A percentile compares a stretch with the other conserved stretches of the same genome.
Conservation (phyloP, 73 alveolate genomes). For the Tetrahymena thermophila region DNA sequence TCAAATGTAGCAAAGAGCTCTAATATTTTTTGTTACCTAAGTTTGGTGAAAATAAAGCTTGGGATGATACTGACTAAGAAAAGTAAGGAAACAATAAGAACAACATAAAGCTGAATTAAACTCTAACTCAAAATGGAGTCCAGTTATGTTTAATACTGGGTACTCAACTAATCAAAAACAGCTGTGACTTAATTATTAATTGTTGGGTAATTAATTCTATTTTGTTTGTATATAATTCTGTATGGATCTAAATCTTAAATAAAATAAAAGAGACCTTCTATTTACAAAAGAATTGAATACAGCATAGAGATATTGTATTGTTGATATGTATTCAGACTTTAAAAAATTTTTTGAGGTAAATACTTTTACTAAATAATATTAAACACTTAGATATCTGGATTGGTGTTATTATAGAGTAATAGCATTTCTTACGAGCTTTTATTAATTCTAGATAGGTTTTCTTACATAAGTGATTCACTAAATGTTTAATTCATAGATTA, state of each 20-base stretch:
- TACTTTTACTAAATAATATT: background rate
- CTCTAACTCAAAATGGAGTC: background rate
- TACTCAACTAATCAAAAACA: background rate
- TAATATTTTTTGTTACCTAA: background rate
- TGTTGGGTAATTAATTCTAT: background rate
- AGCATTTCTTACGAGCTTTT: background rate
- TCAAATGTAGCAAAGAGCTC: background rate
- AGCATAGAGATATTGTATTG: background rate
- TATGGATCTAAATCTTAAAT: background rate
- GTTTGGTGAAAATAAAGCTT: background rate
- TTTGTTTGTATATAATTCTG: background rate
- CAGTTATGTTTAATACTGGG: background rate
- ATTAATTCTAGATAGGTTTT: background rate
- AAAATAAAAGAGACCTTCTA: background rate
- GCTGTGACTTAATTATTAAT: background rate
- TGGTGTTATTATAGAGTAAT: background rate
- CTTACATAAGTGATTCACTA: background rate
- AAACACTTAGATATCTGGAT: background rate
- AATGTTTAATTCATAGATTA: background rate
- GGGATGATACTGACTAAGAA: background rate
- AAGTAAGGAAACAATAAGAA: background rate
- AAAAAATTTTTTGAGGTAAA: background rate
- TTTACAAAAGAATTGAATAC: background rate
- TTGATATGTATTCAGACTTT: background rate
- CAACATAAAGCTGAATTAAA: background rate